Evolutionary conservation across 139 green algal species (phyloP), one percentile per base, ranked within the genome.

Genomic region (Ulvella scutata): DNA sequence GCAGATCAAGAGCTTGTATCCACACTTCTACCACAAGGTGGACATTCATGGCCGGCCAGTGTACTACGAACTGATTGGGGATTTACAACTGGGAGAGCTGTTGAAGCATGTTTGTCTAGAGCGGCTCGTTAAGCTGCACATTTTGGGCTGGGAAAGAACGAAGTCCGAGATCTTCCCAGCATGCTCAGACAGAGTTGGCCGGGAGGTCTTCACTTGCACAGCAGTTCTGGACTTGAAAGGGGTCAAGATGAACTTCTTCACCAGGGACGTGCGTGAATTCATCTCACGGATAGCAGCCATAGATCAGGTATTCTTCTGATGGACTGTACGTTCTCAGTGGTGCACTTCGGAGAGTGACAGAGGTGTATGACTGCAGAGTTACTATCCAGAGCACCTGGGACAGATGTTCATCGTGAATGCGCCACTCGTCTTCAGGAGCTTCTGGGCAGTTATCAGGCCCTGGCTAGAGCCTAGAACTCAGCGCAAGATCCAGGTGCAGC

Each of bases 371-470:
- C 7, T 29, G 51, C 51, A 67, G 51, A 67, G 33, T 23, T 67
- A 67, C 17, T 26, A 67, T 67, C 51, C 51, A 10, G 51, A 67
- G 33, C 51, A 26, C 10, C 17, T 67, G 20, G 51, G 51, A 10
- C 51, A 67, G 51, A n/a, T 67, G 6, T 67, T 67, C n/a, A 26
- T 67, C 13, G 51, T 67, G n/a, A 67, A 67, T 67, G 51, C 51
- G 51, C 51, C 51, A 2, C 31, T 67, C 13, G 33, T 67, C n/a
- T 67, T 67, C 51, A 67, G 33, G 17, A 26, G 51, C 13, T 26
- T 67, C 7, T 67, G 51, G 51, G 33, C 7, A 36, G 51, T 23
- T 26, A 67, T 67, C 51, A 67, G 51, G 6, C 51, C 51, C 10
- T 67, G 51, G 51, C 17, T 67, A 34, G 51, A 67, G 20, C n/a